Percentiles rank a stretch among this genome's conserved stretches.
phyloP scores from a whole-genome alignment of 108 stramenopile genomes.

The Discostella pseudostelligera region DNA sequence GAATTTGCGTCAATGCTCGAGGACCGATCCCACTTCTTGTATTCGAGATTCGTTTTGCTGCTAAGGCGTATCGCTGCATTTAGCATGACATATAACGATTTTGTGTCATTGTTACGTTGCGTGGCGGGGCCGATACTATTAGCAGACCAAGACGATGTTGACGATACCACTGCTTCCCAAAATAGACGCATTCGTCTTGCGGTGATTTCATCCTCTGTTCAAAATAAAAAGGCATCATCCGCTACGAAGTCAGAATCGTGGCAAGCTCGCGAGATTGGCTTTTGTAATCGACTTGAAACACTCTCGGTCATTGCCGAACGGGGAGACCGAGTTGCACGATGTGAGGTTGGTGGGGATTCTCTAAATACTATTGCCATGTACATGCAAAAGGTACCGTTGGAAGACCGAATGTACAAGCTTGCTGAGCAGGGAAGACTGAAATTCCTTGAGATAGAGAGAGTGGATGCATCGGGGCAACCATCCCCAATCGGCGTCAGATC shows the following conservation, averaged over 20 bases:
- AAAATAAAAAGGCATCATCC: slow-evolving; percentile 31
- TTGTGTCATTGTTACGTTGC: slow-evolving; percentile 72
- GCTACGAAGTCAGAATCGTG: slow-evolving; percentile 51
- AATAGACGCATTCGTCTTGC: slow-evolving; percentile 61
- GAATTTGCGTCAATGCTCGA: slow-evolving; percentile 79
- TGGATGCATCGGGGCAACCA: slow-evolving; percentile 64
- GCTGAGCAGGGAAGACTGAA: slow-evolving; percentile 74
- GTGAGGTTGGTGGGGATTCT: slow-evolving; percentile 74
- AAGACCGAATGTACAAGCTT: slow-evolving; percentile 75
- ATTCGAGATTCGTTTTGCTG: slow-evolving; percentile 68
- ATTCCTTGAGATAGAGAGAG: slow-evolving; percentile 73
- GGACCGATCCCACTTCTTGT: slow-evolving; percentile 65
- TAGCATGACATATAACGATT: slow-evolving; percentile 85
- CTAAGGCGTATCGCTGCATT: slow-evolving; percentile 75
- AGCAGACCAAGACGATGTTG: slow-evolving; percentile 47
- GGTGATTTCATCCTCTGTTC: slow-evolving; percentile 71
- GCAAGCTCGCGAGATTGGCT: slow-evolving; percentile 62
- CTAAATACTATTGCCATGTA: slow-evolving; percentile 75
- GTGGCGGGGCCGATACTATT: slow-evolving; percentile 72
- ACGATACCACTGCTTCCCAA: slow-evolving; percentile 21
- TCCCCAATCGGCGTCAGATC: slow-evolving; percentile 48
- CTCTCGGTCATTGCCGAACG: slow-evolving; percentile 73
- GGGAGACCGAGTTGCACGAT: slow-evolving; percentile 67
- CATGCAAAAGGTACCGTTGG: slow-evolving; percentile 71
- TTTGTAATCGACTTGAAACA: slow-evolving; percentile 68